Percentiles rank a stretch among this genome's conserved stretches.
These are phyloP conservation scores for Dactylellina sp. DNA, from an alignment of 2,329 filamentous ascomycete species.

Conservation along the genomic window DNA sequence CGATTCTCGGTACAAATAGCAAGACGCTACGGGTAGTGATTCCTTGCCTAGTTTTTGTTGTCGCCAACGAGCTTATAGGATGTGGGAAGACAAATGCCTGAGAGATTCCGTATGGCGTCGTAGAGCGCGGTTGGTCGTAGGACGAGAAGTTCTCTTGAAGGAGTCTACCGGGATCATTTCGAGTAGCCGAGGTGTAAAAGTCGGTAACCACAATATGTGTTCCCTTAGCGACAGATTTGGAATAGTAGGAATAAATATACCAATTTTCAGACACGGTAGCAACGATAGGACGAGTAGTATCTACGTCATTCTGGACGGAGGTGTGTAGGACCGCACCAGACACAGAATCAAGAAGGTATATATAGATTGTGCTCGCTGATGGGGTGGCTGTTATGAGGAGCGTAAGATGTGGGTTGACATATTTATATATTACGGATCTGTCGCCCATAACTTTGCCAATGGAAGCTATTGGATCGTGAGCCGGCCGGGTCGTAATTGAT, in stretches of 20 bases:
- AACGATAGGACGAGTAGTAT: slow-evolving; percentile 77
- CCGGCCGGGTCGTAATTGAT: slow-evolving; percentile 74
- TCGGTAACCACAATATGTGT: slow-evolving; percentile 88
- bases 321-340: slow-evolving; percentile 84
- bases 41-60: slow-evolving; percentile 90
- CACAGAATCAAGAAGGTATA: slow-evolving; percentile 86
- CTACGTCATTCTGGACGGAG: slow-evolving; percentile 77
- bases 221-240: slow-evolving; percentile 74
- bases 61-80: slow-evolving; percentile 80
- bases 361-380: slow-evolving; percentile 71
- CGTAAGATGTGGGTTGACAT: slow-evolving; percentile 81
- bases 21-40: slow-evolving; percentile 87
- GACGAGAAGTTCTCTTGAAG: slow-evolving; percentile 79
- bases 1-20: slow-evolving; percentile 74
- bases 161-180: slow-evolving; percentile 86
- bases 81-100: slow-evolving; percentile 85
- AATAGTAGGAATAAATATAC: slow-evolving; percentile 86
- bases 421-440: slow-evolving; percentile 95
- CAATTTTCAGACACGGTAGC: slow-evolving; percentile 92
- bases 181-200: slow-evolving; percentile 84
- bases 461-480: slow-evolving; percentile 88
- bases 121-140: slow-evolving; percentile 73
- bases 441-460: slow-evolving; percentile 94
- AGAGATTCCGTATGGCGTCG: slow-evolving; percentile 79
- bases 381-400: slow-evolving; percentile 75